Base-by-base conservation (phyloP, 495 filamentous ascomycete genomes). In the Xylaria castorea region DNA sequence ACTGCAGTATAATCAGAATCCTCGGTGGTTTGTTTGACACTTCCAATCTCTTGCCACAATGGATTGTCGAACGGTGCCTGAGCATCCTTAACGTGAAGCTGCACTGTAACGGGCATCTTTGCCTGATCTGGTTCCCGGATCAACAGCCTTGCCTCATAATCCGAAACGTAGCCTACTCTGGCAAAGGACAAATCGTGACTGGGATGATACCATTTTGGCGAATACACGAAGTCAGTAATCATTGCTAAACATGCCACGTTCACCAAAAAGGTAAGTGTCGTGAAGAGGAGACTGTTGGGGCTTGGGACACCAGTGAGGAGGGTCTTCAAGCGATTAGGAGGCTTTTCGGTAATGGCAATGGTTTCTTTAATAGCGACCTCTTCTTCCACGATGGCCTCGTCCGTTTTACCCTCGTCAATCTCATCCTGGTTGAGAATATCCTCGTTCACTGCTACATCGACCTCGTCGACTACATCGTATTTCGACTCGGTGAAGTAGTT, bases 131-230 rank as follows among this genome's bases (percentile, higher is more conserved):
- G 93, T 83, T 98, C 96, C 46, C 96, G 88, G 42, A 98, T 85
- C 48, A 99, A 83, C 48, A 99, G 80, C 68, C 89, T 94, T 20
- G 96, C 96, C 22, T 89, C 92, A 4, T 85, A 90, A 3, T 92
- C 88, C 2, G 94, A 96, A 32, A 98, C 91, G 79, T 95, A 94
- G 18, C 96, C 96, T 40, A 97, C 83, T 18, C 95, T 87, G 22
- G 91, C 91, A 76, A 99, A 97, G 0, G 93, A 90, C 14, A 96
- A 86, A 73, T 97, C 91, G n/a, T 91, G 79, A 30, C 82, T 90
- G 0, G 90, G 88, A 79, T 97, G 85, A 50, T 91, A 84, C 51
- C 90, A 80, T 12, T 87, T 84, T 6, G 91, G 92, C 18, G 91
- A 87, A 74, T 92, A 92, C 12, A 94, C 85, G 51, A 94, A 85